Percentiles rank a stretch among this genome's conserved stretches.
Evolutionary conservation across 257 asterid genomes (phyloP).

Genomic region (Solanum paucissectum): DNA sequence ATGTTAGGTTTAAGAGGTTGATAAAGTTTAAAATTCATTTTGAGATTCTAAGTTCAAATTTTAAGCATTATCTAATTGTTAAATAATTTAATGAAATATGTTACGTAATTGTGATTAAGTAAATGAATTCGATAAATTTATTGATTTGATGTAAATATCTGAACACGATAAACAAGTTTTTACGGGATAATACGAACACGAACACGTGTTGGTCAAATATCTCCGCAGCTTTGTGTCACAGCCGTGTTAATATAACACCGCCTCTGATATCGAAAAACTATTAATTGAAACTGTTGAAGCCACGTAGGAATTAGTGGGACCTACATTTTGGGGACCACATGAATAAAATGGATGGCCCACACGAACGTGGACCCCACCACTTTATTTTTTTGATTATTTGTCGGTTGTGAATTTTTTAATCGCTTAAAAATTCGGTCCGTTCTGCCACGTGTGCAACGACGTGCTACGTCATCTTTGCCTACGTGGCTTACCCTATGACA

Average conservation of each 20-base stretch:
- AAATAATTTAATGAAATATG: neutral
- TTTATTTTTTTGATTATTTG: constrained; percentile 15
- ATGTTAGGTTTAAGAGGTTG: neutral
- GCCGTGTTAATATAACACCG: constrained; percentile 12
- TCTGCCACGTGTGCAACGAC: constrained; percentile 29
- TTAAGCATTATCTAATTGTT: neutral
- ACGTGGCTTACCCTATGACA: constrained; percentile 35
- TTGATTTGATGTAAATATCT: too few relatives aligned
- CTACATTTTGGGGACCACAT: neutral
- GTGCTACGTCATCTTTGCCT: constrained; percentile 12
- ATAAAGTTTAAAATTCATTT: neutral
- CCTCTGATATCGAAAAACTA: neutral
- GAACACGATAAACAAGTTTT: neutral
- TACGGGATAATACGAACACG: neutral
- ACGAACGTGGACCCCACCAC: constrained; percentile 29
- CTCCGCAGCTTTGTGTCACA: neutral
- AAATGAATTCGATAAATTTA: too few relatives aligned
- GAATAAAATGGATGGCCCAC: neutral
- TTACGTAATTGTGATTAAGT: neutral
- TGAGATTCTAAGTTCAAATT: neutral
- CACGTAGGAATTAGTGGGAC: neutral
- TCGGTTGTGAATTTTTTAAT: constrained; percentile 21
- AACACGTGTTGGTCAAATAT: constrained; percentile 6
- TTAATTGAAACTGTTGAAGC: neutral
- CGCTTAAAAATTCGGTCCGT: neutral